A percentile compares a stretch with the other conserved stretches of the same genome.
Conservation (phyloP, 2,329 filamentous ascomycete genomes). For the Exophiala bonariae region DNA sequence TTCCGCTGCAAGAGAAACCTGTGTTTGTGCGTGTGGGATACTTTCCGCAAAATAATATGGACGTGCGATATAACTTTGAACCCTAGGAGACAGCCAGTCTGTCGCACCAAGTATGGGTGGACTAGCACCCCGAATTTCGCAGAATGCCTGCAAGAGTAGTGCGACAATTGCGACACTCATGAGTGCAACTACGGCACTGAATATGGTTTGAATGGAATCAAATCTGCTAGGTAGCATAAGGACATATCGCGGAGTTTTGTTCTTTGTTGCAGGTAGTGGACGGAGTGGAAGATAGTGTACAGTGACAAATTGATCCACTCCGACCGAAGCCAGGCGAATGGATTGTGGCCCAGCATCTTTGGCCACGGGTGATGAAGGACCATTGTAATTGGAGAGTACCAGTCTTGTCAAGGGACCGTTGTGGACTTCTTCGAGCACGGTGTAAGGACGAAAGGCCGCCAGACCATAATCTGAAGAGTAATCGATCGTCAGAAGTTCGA, state of each 20-base stretch:
- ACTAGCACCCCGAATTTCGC: slow-evolving; percentile 62
- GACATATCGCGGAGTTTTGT: slow-evolving; percentile 66
- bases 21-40: slow-evolving; percentile 7
- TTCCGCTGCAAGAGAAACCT: slow-evolving; percentile 16
- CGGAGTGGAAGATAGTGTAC: slow-evolving; percentile 76
- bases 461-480: slow-evolving; percentile 52
- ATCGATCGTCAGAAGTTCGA: slow-evolving; percentile 76
- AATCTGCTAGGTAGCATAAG: slow-evolving; percentile 62
- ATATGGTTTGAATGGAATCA: slow-evolving; percentile 52
- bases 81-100: slow-evolving; percentile 53
- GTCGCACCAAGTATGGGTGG: slow-evolving; percentile 58
- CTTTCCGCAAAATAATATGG: slow-evolving; percentile 38
- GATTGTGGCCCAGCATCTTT: slow-evolving; percentile 54
- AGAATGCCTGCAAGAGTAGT: slow-evolving; percentile 59
- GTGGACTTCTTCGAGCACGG: slow-evolving; percentile 56
- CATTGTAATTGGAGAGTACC: slow-evolving; percentile 51
- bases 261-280: slow-evolving; percentile 40
- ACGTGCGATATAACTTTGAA: slow-evolving; percentile 43
- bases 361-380: slow-evolving; percentile 51
- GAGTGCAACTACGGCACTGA: slow-evolving; percentile 58
- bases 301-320: slow-evolving; percentile 74
- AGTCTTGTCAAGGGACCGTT: slow-evolving; percentile 60
- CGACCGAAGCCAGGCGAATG: slow-evolving; percentile 78
- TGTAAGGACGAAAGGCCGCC: slow-evolving; percentile 50
- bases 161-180: slow-evolving; percentile 64